Percentiles rank a stretch among this genome's conserved stretches.
These are phyloP conservation scores for Agastache rugosa DNA, from an alignment of 257 asterid species.

Conservation along the genomic window DNA sequence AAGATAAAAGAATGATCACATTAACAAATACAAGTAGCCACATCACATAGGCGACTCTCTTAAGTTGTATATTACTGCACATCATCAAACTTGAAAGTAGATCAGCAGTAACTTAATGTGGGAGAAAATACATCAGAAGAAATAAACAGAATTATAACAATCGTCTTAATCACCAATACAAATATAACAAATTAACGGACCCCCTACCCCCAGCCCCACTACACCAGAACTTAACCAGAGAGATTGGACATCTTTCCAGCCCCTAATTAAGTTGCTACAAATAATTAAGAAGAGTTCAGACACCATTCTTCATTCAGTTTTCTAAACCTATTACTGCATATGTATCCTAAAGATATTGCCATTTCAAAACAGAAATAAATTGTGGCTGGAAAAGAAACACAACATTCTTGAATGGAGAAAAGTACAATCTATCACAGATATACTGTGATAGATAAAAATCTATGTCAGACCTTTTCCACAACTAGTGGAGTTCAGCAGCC, in stretches of 20 bases:
- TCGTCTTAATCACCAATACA: constrained; percentile 3
- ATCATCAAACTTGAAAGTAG: constrained; percentile 9
- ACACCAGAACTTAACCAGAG: constrained; percentile 19
- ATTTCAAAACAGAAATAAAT: constrained; percentile 1
- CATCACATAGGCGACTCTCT: constrained; percentile 21
- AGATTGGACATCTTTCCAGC: not conserved
- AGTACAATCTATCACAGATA: not conserved
- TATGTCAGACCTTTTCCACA: not conserved
- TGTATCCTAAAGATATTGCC: not conserved
- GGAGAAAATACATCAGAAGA: not conserved
- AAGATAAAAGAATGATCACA: constrained; percentile 29
- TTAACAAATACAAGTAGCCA: constrained; percentile 26
- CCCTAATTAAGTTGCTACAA: not conserved
- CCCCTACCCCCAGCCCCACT: not conserved
- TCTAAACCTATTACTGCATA: not conserved
- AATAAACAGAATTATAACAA: constrained; percentile 11
- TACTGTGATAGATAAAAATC: not conserved
- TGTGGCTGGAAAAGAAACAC: not conserved
- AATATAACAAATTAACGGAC: not conserved
- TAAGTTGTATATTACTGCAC: constrained; percentile 21
- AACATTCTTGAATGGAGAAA: not conserved
- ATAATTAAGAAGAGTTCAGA: not conserved
- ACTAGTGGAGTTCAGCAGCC: constrained; percentile 6
- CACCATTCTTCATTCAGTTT: not conserved
- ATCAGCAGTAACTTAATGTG: constrained; percentile 4